Conservation (phyloP, 2,329 filamentous ascomycete genomes). For the Fusarium clavum region DNA sequence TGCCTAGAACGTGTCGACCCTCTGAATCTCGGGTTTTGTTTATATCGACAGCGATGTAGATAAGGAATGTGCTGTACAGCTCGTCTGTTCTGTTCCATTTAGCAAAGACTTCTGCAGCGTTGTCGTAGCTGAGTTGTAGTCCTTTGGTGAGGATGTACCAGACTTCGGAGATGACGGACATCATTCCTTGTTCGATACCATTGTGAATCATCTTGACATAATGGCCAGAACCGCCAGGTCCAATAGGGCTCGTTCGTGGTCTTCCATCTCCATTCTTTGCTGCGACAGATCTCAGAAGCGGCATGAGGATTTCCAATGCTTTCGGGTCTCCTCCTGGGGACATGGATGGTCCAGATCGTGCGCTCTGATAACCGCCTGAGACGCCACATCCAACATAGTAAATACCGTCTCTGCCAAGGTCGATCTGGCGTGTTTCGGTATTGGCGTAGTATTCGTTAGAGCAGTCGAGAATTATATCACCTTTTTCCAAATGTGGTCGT, state of each 20-base stretch:
- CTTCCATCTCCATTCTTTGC: fast-evolving
- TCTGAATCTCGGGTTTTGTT: neutral
- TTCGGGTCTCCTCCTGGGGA: constrained; percentile 6
- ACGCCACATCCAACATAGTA: constrained; percentile 8
- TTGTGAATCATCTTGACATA: constrained; percentile 84
- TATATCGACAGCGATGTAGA: neutral
- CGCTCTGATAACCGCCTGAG: constrained; percentile 1
- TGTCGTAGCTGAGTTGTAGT: neutral
- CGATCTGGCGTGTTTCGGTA: neutral
- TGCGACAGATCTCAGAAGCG: neutral
- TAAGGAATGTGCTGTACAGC: neutral
- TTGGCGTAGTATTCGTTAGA: constrained; percentile 15
- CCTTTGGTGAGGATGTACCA: constrained; percentile 16
- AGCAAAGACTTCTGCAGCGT: constrained; percentile 1
- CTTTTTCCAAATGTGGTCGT: neutral
- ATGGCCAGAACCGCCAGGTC: constrained; percentile 59
- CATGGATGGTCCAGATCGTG: neutral
- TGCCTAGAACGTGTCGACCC: fast-evolving
- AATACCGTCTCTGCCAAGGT: neutral
- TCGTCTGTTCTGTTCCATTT: neutral
- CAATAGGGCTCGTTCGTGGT: neutral
- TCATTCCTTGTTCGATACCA: constrained; percentile 79
- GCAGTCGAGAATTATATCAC: constrained; percentile 10
- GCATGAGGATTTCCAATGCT: constrained; percentile 3
- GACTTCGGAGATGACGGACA: constrained; percentile 53